Conservation (phyloP, 345 rosid genomes). For the Pseudoturritis turrita region DNA sequence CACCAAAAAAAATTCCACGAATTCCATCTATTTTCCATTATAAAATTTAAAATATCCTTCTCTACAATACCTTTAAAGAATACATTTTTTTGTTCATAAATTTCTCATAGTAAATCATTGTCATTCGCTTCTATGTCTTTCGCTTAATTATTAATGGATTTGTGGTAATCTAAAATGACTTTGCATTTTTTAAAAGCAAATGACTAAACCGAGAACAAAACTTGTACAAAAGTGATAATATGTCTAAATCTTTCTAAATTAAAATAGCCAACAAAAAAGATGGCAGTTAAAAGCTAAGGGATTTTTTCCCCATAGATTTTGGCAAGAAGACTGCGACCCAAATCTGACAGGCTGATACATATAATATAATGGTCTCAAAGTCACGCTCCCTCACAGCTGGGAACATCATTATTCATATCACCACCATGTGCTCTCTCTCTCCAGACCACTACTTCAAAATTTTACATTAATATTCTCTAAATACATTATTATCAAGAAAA, state of each 20-base stretch:
- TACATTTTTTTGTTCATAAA: too few relatives aligned
- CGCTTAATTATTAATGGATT: too few relatives aligned
- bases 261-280: not conserved
- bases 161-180: not conserved
- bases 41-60: too few relatives aligned
- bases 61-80: too few relatives aligned
- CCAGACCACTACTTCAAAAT: too few relatives aligned
- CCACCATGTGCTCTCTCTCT: conserved; percentile 16
- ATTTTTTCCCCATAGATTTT: not conserved
- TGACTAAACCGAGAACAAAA: not conserved
- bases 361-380: conserved; percentile 7
- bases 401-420: conserved; percentile 16
- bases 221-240: not conserved
- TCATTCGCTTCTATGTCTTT: too few relatives aligned
- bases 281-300: not conserved
- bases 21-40: too few relatives aligned
- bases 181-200: not conserved
- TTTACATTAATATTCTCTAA: not conserved
- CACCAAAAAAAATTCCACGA: too few relatives aligned
- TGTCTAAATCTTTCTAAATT: not conserved
- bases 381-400: conserved; percentile 33
- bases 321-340: conserved; percentile 5
- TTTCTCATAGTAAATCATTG: too few relatives aligned
- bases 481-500: not conserved
- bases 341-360: conserved; percentile 23